Conservation (phyloP, 176 grass and related monocot species). For the Secale cereale region DNA sequence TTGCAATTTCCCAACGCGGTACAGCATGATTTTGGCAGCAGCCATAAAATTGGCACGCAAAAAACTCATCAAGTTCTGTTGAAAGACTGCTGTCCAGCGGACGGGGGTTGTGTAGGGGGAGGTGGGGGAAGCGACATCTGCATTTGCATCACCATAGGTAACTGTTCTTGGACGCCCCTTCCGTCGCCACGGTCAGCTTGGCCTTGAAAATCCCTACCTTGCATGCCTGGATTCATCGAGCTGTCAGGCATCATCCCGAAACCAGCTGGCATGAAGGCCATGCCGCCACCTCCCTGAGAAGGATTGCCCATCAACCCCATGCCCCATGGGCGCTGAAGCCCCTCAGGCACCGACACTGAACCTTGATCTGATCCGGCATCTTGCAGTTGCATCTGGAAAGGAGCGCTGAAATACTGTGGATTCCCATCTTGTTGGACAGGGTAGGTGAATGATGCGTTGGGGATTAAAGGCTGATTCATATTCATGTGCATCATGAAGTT, state of each 20-base stretch:
- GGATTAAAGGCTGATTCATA: slow-evolving; percentile 54
- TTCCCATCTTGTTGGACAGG: slow-evolving; percentile 59
- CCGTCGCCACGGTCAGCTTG: slow-evolving; percentile 50
- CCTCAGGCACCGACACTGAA: slow-evolving; percentile 36
- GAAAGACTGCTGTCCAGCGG: slow-evolving; percentile 52
- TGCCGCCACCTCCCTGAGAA: slow-evolving; percentile 47
- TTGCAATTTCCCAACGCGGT: not conserved
- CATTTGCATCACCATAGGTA: slow-evolving; percentile 62
- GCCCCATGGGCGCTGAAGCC: slow-evolving; percentile 51
- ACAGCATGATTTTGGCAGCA: slow-evolving; percentile 25
- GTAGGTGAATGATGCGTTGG: slow-evolving; percentile 43
- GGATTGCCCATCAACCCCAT: slow-evolving; percentile 63
- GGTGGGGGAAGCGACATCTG: slow-evolving; percentile 58
- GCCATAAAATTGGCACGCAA: slow-evolving; percentile 11
- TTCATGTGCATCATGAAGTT: slow-evolving; percentile 81
- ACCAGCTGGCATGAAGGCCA: slow-evolving; percentile 58
- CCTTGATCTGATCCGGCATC: slow-evolving; percentile 59
- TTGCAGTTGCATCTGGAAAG: slow-evolving; percentile 61
- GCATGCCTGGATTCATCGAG: slow-evolving; percentile 34
- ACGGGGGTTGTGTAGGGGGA: slow-evolving; percentile 46
- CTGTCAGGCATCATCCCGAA: slow-evolving; percentile 47
- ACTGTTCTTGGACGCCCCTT: slow-evolving; percentile 52
- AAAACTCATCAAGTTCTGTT: slow-evolving; percentile 44
- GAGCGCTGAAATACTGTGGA: slow-evolving; percentile 53
- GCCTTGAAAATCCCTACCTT: slow-evolving; percentile 26